Base-by-base conservation (phyloP, 371 early-diverging fungal genomes). In the Apophysomyces ossiformis region DNA sequence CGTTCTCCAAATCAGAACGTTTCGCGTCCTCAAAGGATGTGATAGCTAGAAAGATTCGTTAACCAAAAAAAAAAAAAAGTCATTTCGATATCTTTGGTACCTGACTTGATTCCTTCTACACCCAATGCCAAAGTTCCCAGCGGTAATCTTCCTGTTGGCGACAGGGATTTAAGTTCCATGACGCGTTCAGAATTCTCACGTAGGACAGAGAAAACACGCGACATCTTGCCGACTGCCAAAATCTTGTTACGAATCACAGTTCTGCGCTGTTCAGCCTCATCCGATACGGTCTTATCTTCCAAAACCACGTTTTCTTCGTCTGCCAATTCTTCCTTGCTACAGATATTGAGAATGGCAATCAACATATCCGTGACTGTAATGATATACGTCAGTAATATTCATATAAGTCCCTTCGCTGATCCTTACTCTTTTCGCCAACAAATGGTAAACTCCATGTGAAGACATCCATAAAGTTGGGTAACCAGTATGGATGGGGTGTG, bases 391-490 rank as follows among this genome's bases (percentile, higher is more conserved):
- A 26, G 32, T 2, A 26, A 2, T 26, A 0, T 26, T 26, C 32
- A 26, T 26, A 26, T 26, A 26, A 26, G 32, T 26, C 32, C 32
- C 32, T 2, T 26, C 2, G 32, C 2, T 26, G 32, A 26, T 26
- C 32, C 85, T 59, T 84, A 94, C 95, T 93, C 77, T 99, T 98
- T 83, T 99, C 98, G 47, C 97, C 95, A 18, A 99, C 96, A 86
- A 99, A 99, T 0, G 99, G 99, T 64, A 99, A 78, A 39, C 95
- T 95, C 99, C 99, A 99, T 37, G 95, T 95, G 69, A 99, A 96
- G 5, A 95, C 97, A 78, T 99, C 96, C 94, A 97, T 94, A 65
- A 96, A 97, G 69, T 96, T 95, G 35, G 97, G 97, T 39, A 98
- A 75, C 92, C 95, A 95, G 81, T 95, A 99, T 32, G 99, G 98